Evolutionary conservation across 257 asterid genomes (phyloP), one percentile per base, ranked within the genome.

Genomic region (Jasminum sambac): DNA sequence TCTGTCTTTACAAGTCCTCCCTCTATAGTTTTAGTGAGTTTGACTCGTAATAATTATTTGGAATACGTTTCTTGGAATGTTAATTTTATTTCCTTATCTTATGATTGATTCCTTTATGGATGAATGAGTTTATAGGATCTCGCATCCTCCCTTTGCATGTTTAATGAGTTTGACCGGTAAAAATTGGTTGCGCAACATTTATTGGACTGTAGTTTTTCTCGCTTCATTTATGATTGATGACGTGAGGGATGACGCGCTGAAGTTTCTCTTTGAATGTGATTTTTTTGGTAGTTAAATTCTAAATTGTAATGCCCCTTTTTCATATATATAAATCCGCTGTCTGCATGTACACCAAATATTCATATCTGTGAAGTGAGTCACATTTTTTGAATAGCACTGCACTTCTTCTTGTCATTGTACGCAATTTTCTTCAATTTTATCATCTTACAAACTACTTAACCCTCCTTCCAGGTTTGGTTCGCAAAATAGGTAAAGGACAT

Each of bases 401-500:
- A 44, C 17, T 55, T 17, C 19, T 30, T 8, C 37, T 68, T 71
- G 19, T 50, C 41, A 26, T 25, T 7, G 48, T 64, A 52, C 1
- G 50, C 40, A 64, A 5, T 66, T 39, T 19, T 62, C n/a, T 69
- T 77, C 7, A 40, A 2, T 11, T 30, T 46, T 16, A 13, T 46
- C 9, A 17, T 7, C 50, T 21, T 38, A 39, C 12, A 2, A 65
- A 11, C 4, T 40, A 6, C 23, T 48, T 16, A 17, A 19, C 12
- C 13, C 16, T 11, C 13, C 41, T 65, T 14, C 44, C 17, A 40
- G 13, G 38, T 37, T 25, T 25, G 71, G 8, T 44, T 52, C 37
- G n/a, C 37, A 46, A 69, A 70, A 43, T 69, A 46, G 86, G 76
- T 61, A 66, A 82, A 74, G 84, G 73, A 83, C 72, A 72, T 84